Evolutionary conservation across 2,329 filamentous ascomycete genomes (phyloP).

Genomic region (Aspergillus spinulosporus): DNA sequence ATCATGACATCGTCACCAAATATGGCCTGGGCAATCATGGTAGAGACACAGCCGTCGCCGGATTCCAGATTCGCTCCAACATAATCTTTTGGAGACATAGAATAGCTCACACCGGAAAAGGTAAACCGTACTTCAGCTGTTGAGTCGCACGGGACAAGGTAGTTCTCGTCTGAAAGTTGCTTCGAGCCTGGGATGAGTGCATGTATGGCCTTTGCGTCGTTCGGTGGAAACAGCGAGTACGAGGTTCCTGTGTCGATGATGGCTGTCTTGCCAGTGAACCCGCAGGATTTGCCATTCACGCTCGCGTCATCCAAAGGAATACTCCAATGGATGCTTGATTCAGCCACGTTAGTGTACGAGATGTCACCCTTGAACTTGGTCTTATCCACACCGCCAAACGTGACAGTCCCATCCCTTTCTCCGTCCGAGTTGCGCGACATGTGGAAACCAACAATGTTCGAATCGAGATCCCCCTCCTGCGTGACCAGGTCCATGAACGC

Average conservation of each 20-base stretch:
- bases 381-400: slow-evolving; percentile 69
- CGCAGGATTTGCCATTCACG: slow-evolving; percentile 60
- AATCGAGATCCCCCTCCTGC: slow-evolving; percentile 56
- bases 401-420: slow-evolving; percentile 71
- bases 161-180: slow-evolving; percentile 59
- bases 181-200: slow-evolving; percentile 63
- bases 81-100: slow-evolving; percentile 71
- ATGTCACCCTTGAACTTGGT: slow-evolving; percentile 68
- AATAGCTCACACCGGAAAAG: slow-evolving; percentile 68
- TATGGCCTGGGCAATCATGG: slow-evolving; percentile 71
- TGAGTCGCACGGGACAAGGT: slow-evolving; percentile 71
- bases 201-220: slow-evolving; percentile 68
- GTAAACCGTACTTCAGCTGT: slow-evolving; percentile 61
- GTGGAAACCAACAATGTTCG: slow-evolving; percentile 70
- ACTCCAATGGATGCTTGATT: slow-evolving; percentile 67
- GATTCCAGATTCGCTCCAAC: slow-evolving; percentile 44
- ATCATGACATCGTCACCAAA: slow-evolving; percentile 68
- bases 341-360: slow-evolving; percentile 60
- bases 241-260: slow-evolving; percentile 85
- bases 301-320: slow-evolving; percentile 67
- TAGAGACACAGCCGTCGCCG: slow-evolving; percentile 58
- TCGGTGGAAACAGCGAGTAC: slow-evolving; percentile 70
- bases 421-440: slow-evolving; percentile 68
- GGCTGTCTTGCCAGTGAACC: slow-evolving; percentile 57
- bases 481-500: slow-evolving; percentile 68